Evolutionary conservation across 2,329 filamentous ascomycete genomes (phyloP), one percentile per base, ranked within the genome.

Genomic region (Didymella arachidicola): DNA sequence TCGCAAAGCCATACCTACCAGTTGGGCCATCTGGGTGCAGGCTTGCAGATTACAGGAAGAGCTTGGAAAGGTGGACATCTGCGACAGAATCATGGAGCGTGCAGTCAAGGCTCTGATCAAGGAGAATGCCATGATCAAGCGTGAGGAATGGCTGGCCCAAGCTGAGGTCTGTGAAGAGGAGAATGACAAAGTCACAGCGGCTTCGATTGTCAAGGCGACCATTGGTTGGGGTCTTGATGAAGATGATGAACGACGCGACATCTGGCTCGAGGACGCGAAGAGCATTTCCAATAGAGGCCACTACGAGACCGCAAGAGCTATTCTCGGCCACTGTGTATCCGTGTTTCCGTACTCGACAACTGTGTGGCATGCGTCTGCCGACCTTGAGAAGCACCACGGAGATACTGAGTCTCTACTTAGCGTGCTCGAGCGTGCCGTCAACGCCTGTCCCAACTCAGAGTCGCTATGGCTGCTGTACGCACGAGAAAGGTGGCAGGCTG

Each of bases 401-500:
- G 89, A 85, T 6, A 91, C 89, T 70, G 92, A 96, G 62, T 88
- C 89, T 16, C 81, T 98, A 2, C 93, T 91, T 84, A 87, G 90
- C 62, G 84, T 97, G 0, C 84, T 99, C 4, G 93, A 97, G 76
- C 96, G 96, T 75, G 93, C 93, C 0, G 93, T 97, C 30, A 94
- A 96, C 73, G 92, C 93, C 7, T 97, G 94, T 68, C 94, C 95
- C 1, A 90, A 92, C 64, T 93, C 90, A 66, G 93, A 97, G 77
- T 89, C 93, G 19, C 81, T 99, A 19, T 99, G 95, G 95, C 89
- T 99, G 84, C 90, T 96, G 82, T 88, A 97, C 52, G 95, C 94
- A 34, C 92, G 94, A 78, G 95, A 98, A 80, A 96, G 93, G 73
- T 95, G 92, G 91, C 87, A 95, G 72, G 87, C 90, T 2, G 93